Base-by-base conservation (phyloP, 1,284 basidiomycete genomes). In the Tilletia caries region DNA sequence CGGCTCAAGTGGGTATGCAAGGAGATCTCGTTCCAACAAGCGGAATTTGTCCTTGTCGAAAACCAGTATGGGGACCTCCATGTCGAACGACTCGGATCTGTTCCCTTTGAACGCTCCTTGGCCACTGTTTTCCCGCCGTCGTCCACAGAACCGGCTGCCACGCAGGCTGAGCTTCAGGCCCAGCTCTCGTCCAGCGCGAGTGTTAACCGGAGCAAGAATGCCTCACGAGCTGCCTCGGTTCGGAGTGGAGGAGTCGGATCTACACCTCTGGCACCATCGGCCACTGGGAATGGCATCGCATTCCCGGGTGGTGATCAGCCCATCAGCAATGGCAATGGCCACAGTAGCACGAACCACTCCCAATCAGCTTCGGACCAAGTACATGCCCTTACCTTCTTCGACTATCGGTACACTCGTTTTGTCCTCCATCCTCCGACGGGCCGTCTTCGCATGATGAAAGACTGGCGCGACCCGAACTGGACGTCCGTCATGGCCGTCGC, bases 391-490 rank as follows among this genome's bases (percentile, higher is more conserved):
- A 75, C 76, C 66, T 83, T 78, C 68, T 84, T 87, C 77, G 87
- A 88, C 71, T 88, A 88, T 84, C 90, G 96, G 23, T 96, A 98
- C 83, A 92, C 92, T 32, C 89, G 92, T 20, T 98, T 95, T 84
- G 90, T 91, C 0, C 85, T 98, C 41, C 92, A 98, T 81, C 91
- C 91, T 3, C 88, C 88, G 65, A 91, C 88, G 0, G 93, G 94
- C 2, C 85, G 92, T 52, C 96, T 97, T 84, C 86, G 85, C 50
- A 91, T 93, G 87, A 60, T 82, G 76, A 94, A 94, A 78, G 91
- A 97, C 76, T 99, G 96, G 96, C 88, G 93, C 72, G 95, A 98
- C 83, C 87, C 89, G 0, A 85, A 86, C 12, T 95, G 93, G 92
- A 88, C 87, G 1, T 88, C 88, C 4, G 83, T 89, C 8, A 82